Evolutionary conservation across 208 protist genomes (phyloP), one percentile per base, ranked within the genome.

Genomic region (Herpetomonas tarakana): DNA sequence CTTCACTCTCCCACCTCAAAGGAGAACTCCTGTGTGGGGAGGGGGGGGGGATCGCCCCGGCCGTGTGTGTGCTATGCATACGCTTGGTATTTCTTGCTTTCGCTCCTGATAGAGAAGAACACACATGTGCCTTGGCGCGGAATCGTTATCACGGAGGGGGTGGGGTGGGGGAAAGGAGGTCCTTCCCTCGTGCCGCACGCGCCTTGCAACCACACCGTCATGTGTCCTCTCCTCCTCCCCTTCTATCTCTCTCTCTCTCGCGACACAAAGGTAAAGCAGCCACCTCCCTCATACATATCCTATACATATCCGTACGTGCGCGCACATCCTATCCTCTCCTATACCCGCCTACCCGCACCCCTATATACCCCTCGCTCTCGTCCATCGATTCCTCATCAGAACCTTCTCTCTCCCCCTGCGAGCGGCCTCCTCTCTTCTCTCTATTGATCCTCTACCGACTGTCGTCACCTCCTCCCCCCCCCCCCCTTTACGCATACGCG

Each of bases 171-270:
- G n/a, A n/a, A n/a, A n/a, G n/a, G n/a, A n/a, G n/a, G n/a, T n/a
- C n/a, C n/a, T n/a, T n/a, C n/a, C n/a, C n/a, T n/a, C n/a, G n/a
- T n/a, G n/a, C n/a, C n/a, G n/a, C n/a, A n/a, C n/a, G n/a, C n/a
- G n/a, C n/a, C n/a, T n/a, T n/a, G n/a, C n/a, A n/a, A n/a, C n/a
- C n/a, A n/a, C n/a, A n/a, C n/a, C n/a, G n/a, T n/a, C n/a, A n/a
- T n/a, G n/a, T n/a, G n/a, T n/a, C n/a, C n/a, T n/a, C n/a, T n/a
- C n/a, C n/a, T n/a, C n/a, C n/a, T n/a, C n/a, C n/a, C n/a, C n/a
- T n/a, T n/a, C n/a, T n/a, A n/a, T n/a, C 35, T 62, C 38, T 52
- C 46, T 50, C 24, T 62, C 22, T 16, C 35, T 39, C 14, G 44
- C 24, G 24, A 50, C 26, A 16, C 3, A 19, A 35, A 58, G 44